A percentile compares a stretch with the other conserved stretches of the same genome.
Evolutionary conservation across 768 basidiomycete genomes (phyloP).

Genomic region (Leucocoprinus leucothites): DNA sequence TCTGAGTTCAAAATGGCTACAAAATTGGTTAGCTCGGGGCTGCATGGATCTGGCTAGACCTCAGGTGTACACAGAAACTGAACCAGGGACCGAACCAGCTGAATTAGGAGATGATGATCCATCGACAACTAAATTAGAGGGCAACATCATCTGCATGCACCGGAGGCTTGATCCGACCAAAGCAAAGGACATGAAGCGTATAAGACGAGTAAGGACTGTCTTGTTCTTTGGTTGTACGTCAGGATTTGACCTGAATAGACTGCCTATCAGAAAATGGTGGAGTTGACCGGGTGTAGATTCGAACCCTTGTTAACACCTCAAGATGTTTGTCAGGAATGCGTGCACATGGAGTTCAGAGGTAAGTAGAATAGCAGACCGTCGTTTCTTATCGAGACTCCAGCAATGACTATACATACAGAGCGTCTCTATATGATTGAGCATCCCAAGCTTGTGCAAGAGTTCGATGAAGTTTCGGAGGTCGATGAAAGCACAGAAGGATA

Average conservation of each 20-base stretch:
- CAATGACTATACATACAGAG: conserved; percentile 41
- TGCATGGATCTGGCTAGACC: conserved; percentile 25
- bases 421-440: conserved; percentile 69
- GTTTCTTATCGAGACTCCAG: neutral
- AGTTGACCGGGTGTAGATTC: conserved; percentile 45
- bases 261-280: conserved; percentile 39
- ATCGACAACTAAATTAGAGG: conserved; percentile 27
- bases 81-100: neutral
- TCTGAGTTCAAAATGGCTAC: conserved; percentile 57
- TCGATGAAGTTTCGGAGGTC: conserved; percentile 50
- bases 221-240: neutral
- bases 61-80: neutral
- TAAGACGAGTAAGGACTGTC: conserved; percentile 47
- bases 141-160: conserved; percentile 62
- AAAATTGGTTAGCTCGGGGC: conserved; percentile 53
- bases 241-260: too few relatives aligned
- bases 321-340: conserved; percentile 63
- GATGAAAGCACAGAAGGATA: conserved; percentile 42
- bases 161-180: conserved; percentile 58
- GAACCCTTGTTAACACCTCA: conserved; percentile 42
- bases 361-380: conserved; percentile 7
- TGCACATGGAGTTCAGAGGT: conserved; percentile 58
- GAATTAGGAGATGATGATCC: conserved; percentile 4
- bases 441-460: conserved; percentile 52
- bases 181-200: conserved; percentile 63